A percentile compares a stretch with the other conserved stretches of the same genome.
Evolutionary conservation across 176 grass and related monocot genomes (phyloP).

Genomic region (Stipa capillata): DNA sequence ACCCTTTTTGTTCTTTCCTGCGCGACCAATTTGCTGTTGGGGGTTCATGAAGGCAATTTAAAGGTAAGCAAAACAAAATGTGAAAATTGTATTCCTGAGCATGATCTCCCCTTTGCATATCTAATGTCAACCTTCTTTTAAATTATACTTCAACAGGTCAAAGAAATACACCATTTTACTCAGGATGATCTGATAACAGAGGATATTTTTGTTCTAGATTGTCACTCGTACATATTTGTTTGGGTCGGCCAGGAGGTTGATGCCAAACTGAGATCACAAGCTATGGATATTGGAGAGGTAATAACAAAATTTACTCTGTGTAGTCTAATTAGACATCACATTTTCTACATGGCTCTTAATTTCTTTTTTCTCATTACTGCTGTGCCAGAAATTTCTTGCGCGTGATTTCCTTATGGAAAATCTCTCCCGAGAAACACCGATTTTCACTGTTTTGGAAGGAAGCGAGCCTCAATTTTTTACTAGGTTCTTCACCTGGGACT

Average conservation of each 20-base stretch:
- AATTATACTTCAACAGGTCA: conserved; percentile 48
- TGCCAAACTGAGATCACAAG: conserved; percentile 52
- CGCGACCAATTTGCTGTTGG: not conserved
- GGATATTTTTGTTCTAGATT: conserved; percentile 80
- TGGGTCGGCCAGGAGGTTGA: conserved; percentile 92
- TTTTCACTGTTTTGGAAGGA: conserved; percentile 74
- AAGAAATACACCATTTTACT: conserved; percentile 80
- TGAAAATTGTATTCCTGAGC: not conserved
- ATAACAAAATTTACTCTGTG: not conserved
- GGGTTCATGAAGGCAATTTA: conserved; percentile 45
- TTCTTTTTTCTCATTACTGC: not conserved
- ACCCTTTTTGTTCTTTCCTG: not conserved
- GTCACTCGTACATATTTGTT: conserved; percentile 69
- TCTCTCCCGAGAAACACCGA: conserved; percentile 66
- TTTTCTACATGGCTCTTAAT: not conserved
- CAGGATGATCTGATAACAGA: conserved; percentile 96
- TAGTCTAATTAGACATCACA: not conserved
- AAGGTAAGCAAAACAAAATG: conserved; percentile 36
- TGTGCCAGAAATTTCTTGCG: conserved; percentile 78
- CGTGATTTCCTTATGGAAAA: conserved; percentile 83
- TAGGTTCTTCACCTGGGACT: conserved; percentile 92
- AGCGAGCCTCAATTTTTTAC: conserved; percentile 82
- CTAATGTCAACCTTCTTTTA: conserved; percentile 12
- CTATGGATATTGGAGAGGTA: conserved; percentile 87
- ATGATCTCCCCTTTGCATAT: not conserved